A percentile compares a stretch with the other conserved stretches of the same genome.
Evolutionary conservation across 2,329 filamentous ascomycete species (phyloP).

Genomic region (Incumbomyces delicatus): DNA sequence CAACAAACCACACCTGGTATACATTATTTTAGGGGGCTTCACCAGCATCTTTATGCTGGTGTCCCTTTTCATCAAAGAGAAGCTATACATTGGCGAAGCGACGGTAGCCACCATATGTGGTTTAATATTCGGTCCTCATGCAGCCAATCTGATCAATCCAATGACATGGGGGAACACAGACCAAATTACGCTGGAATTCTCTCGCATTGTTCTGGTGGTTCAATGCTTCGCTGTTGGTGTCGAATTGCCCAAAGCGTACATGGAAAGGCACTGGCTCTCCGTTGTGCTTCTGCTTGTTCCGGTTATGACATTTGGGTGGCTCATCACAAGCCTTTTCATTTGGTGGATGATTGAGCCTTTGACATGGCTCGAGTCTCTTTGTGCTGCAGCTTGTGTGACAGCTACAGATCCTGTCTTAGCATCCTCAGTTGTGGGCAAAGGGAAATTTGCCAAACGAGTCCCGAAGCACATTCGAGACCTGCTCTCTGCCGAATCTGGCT

Average conservation of each 20-base stretch:
- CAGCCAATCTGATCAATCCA: conserved; percentile 54
- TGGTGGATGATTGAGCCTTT: conserved; percentile 79
- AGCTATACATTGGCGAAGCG: conserved; percentile 95
- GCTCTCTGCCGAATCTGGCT: conserved; percentile 91
- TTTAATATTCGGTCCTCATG: conserved; percentile 61
- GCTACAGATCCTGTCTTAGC: conserved; percentile 94
- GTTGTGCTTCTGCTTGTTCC: conserved; percentile 80
- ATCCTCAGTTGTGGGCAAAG: conserved; percentile 95
- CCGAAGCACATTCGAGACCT: conserved; percentile 95
- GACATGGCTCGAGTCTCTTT: conserved; percentile 81
- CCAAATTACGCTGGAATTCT: conserved; percentile 59
- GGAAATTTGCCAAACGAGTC: conserved; percentile 94
- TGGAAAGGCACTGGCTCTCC: conserved; percentile 95
- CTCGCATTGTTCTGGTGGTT: conserved; percentile 61
- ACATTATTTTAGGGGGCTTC: conserved; percentile 96
- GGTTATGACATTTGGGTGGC: conserved; percentile 89
- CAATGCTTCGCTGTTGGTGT: conserved; percentile 66
- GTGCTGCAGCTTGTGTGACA: conserved; percentile 84
- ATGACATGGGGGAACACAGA: conserved; percentile 56
- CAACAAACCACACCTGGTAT: conserved; percentile 93
- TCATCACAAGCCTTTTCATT: conserved; percentile 79
- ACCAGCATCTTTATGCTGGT: conserved; percentile 97
- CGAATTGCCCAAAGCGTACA: conserved; percentile 65
- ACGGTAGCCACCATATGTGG: conserved; percentile 71
- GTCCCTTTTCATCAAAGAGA: conserved; percentile 96